Conservation (phyloP, 2,329 filamentous ascomycete genomes). For the Fusarium sp. region DNA sequence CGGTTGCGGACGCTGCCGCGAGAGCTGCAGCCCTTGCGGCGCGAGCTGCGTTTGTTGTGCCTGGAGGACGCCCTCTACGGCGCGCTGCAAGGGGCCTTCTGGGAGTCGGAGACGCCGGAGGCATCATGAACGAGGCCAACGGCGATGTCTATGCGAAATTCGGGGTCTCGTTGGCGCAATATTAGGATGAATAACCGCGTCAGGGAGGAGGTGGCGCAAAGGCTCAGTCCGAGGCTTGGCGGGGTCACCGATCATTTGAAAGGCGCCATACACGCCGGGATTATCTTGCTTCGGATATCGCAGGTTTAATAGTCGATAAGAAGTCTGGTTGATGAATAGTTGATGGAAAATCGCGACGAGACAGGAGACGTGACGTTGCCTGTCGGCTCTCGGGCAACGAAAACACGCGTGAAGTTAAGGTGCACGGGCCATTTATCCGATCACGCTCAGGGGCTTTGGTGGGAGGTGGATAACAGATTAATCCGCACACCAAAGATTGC, state of each 20-base stretch:
- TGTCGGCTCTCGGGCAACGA: constrained; percentile 47
- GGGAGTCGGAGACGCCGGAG: constrained; percentile 57
- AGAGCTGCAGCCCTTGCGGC: constrained; percentile 56
- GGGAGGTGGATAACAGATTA: too few species aligned
- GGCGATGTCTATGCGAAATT: constrained; percentile 29
- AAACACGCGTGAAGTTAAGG: constrained; percentile 61
- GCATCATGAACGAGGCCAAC: constrained; percentile 47
- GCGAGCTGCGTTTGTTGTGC: constrained; percentile 59
- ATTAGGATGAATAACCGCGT: constrained; percentile 46
- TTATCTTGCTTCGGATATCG: constrained; percentile 21
- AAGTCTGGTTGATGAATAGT: constrained; percentile 45
- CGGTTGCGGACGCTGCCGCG: constrained; percentile 58
- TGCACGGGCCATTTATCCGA: constrained; percentile 48
- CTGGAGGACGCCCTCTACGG: constrained; percentile 64
- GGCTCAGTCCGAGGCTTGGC: constrained; percentile 51
- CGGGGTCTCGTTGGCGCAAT: constrained; percentile 37
- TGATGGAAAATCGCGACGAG: constrained; percentile 48
- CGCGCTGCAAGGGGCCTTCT: constrained; percentile 60
- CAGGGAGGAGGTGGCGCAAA: constrained; percentile 51
- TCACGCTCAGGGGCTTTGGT: constrained; percentile 4
- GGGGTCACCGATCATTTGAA: constrained; percentile 50
- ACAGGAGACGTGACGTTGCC: constrained; percentile 55
- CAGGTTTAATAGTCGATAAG: constrained; percentile 38
- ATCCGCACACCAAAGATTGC: too few species aligned
- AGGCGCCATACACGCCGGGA: constrained; percentile 33